A percentile compares a stretch with the other conserved stretches of the same genome.
These are phyloP conservation scores for Wickerhamiella hasegawae DNA, from an alignment of 805 yeast species.

Conservation along the genomic window DNA sequence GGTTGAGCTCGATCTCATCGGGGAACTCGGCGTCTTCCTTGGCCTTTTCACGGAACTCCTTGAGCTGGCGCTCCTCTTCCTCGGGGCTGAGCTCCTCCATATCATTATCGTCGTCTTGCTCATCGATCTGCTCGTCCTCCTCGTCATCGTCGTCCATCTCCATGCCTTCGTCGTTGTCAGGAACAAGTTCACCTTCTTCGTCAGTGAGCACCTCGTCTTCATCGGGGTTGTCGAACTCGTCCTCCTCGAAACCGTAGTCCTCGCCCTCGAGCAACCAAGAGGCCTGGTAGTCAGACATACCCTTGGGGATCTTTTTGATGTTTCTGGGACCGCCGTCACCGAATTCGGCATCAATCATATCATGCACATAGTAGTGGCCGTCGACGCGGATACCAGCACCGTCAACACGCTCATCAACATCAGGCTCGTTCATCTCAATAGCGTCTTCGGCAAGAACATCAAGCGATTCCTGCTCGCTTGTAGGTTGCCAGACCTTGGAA, in stretches of 20 bases:
- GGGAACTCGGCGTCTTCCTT: conserved; percentile 86
- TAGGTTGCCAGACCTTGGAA: conserved; percentile 17
- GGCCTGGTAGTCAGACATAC: conserved; percentile 63
- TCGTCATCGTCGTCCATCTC: conserved; percentile 45
- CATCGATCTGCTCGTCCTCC: conserved; percentile 45
- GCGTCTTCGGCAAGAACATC: conserved; percentile 14
- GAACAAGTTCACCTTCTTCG: conserved; percentile 17
- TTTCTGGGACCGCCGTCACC: conserved; percentile 16
- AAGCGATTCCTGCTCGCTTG: conserved; percentile 19
- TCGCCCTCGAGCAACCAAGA: conserved; percentile 46
- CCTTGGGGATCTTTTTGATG: conserved; percentile 39
- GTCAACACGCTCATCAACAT: conserved; percentile 18
- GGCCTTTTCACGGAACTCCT: conserved; percentile 49
- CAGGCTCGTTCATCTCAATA: conserved; percentile 17
- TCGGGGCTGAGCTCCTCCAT: conserved; percentile 64
- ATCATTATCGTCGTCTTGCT: conserved; percentile 13
- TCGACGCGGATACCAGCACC: conserved; percentile 38
- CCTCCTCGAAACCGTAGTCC: conserved; percentile 27
- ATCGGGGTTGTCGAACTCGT: conserved; percentile 19
- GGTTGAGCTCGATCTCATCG: conserved; percentile 80
- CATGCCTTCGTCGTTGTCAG: conserved; percentile 6
- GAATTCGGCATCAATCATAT: conserved; percentile 18
- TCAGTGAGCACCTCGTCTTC: conserved; percentile 14
- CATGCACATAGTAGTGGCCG: conserved; percentile 35
- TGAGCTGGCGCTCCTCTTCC: conserved; percentile 68